Percentiles rank a stretch among this genome's conserved stretches.
phyloP scores from a whole-genome alignment of 306 rosid genomes.

The Cucurbita moschata region DNA sequence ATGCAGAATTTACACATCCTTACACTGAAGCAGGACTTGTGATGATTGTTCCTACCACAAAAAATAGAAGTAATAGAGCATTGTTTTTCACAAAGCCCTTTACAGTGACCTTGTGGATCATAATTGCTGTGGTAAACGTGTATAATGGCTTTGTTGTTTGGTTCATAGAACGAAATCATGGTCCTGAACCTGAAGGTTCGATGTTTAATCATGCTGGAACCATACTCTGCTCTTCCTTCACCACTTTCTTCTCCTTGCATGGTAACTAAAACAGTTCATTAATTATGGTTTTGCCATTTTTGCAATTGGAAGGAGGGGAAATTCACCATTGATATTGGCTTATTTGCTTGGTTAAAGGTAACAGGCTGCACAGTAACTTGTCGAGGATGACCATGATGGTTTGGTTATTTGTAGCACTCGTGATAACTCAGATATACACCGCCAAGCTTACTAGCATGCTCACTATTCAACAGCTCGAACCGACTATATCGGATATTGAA shows the following conservation, averaged over 20 bases:
- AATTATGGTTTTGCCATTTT: not conserved
- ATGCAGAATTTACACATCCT: slow-evolving; percentile 32
- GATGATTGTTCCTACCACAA: slow-evolving; percentile 29
- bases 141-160: slow-evolving; percentile 42
- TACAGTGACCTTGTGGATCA: slow-evolving; percentile 30
- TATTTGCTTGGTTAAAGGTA: slow-evolving; percentile 12
- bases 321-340: not conserved
- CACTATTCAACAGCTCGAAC: slow-evolving; percentile 32
- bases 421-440: slow-evolving; percentile 31
- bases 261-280: slow-evolving; percentile 12
- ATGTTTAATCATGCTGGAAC: slow-evolving; percentile 23
- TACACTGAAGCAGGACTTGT: slow-evolving; percentile 32
- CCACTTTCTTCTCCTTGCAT: slow-evolving; percentile 24
- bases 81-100: slow-evolving; percentile 36
- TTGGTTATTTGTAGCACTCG: slow-evolving; percentile 37
- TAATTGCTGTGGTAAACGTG: slow-evolving; percentile 14
- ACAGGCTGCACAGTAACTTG: slow-evolving; percentile 22
- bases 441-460: slow-evolving; percentile 39
- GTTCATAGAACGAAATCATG: slow-evolving; percentile 27
- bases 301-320: not conserved
- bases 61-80: slow-evolving; percentile 9
- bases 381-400: slow-evolving; percentile 31
- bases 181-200: slow-evolving; percentile 19
- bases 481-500: slow-evolving; percentile 15
- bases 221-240: slow-evolving; percentile 27